A percentile compares a stretch with the other conserved stretches of the same genome.
Conservation (phyloP, 2,329 filamentous ascomycete genomes). For the Claviceps sp. region DNA sequence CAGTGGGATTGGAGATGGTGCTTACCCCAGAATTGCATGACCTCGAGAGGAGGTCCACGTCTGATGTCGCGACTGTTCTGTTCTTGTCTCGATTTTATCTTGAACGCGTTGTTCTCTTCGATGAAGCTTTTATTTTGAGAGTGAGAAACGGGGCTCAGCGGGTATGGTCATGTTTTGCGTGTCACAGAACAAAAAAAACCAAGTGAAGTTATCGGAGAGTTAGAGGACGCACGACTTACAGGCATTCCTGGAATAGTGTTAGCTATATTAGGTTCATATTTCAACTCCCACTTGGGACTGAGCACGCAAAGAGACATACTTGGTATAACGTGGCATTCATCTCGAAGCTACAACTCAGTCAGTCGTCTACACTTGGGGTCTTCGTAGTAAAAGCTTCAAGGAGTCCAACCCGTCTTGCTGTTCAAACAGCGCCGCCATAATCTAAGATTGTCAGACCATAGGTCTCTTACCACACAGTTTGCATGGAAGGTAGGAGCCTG, state of each 20-base stretch:
- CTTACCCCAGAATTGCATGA: conserved; percentile 87
- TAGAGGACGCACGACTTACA: conserved; percentile 25
- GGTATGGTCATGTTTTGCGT: not conserved
- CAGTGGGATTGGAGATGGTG: not conserved
- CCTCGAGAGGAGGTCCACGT: conserved; percentile 46
- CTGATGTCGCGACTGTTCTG: conserved; percentile 29
- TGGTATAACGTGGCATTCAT: conserved; percentile 93
- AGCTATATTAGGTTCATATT: not conserved
- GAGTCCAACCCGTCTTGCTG: conserved; percentile 58
- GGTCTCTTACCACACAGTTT: not conserved
- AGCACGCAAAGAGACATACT: conserved; percentile 37
- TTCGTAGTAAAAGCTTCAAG: not conserved
- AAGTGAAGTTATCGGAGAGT: no score
- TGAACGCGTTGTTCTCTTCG: conserved; percentile 75
- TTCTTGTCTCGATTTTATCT: conserved; percentile 44
- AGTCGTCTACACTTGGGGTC: not conserved
- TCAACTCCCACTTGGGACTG: conserved; percentile 6
- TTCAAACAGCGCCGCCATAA: conserved; percentile 76
- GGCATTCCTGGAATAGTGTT: conserved; percentile 30
- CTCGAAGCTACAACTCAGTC: conserved; percentile 42
- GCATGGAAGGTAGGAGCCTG: not conserved
- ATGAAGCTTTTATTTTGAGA: conserved; percentile 51
- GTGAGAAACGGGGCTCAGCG: no score
- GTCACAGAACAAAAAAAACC: not conserved
- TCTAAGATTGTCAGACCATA: conserved; percentile 32